Evolutionary conservation across 2,329 filamentous ascomycete species (phyloP), one percentile per base, ranked within the genome.

Genomic region (Bipolaris bicolor): DNA sequence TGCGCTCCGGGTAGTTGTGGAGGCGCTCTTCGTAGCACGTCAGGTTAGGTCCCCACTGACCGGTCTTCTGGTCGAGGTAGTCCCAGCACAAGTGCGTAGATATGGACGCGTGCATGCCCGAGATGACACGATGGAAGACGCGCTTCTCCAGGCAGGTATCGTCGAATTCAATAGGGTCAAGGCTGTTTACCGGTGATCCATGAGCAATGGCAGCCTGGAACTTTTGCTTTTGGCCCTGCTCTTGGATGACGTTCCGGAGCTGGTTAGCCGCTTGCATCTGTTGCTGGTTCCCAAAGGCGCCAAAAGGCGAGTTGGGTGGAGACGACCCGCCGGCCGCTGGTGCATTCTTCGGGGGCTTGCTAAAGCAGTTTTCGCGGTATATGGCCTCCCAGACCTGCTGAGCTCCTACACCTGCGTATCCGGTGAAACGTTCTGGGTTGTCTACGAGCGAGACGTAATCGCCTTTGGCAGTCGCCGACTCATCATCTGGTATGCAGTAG

Each of bases 91-190:
- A 82, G 77, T 99, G 95, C 0, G 93, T 91, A 64, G 92, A 97
- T 76, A 99, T 99, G 63, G 93, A 97, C 15, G 95, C 92, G 77
- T 99, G 95, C 95, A 99, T 97, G 41, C 95, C 95, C 49, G 92
- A 97, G 61, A 99, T 87, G 62, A 99, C 88, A 6, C 93, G 86
- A 79, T 98, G 95, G 76, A 99, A 99, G 36, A 98, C 95, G n/a
- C 95, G 90, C 83, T 99, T 98, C 81, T 99, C 95, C 22, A 99
- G 80, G 71, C 95, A 99, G 72, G 97, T 91, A 66, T 97, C 93
- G 65, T 97, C 92, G 46, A 88, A 83, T 64, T 95, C 90, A 48
- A 94, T 81, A 67, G 85, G 84, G 48, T 87, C 83, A 46, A 87
- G 83, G 47, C 88, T 86, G 0, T 84, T 83, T 3, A 82, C 82